These are phyloP conservation scores for Aureobasidium sp. DNA, from an alignment of 2,329 filamentous ascomycete genomes.

Conservation along the genomic window DNA sequence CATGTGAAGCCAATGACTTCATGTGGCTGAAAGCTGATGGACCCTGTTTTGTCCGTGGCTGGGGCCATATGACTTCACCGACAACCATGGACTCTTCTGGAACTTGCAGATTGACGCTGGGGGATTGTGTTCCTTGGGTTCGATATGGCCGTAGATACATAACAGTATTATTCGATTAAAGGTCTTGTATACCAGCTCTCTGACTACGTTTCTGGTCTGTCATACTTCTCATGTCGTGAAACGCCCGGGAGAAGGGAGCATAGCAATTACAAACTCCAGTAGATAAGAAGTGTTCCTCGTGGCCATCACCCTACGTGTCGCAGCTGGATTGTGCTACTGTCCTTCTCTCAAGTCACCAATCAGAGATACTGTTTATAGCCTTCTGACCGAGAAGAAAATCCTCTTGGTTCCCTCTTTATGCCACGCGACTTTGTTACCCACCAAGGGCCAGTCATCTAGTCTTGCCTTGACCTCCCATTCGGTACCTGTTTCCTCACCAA, in stretches of 20 bases:
- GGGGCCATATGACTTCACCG: slow-evolving; percentile 11
- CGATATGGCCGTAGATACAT: neutral
- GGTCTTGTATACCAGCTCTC: neutral
- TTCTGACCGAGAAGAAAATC: slow-evolving; percentile 13
- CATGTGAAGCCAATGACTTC: slow-evolving; percentile 13
- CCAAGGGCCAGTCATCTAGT: slow-evolving; percentile 18
- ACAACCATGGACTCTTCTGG: neutral
- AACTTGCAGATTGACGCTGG: neutral
- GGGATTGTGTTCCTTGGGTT: too few relatives aligned
- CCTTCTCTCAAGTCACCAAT: neutral
- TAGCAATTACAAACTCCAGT: too few relatives aligned
- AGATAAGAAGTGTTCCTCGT: neutral
- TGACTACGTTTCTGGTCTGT: too few relatives aligned
- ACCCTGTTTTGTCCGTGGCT: slow-evolving; percentile 11
- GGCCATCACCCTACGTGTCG: neutral
- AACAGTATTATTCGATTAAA: neutral
- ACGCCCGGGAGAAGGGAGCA: too few relatives aligned
- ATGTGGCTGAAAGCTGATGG: neutral
- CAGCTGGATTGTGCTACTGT: neutral
- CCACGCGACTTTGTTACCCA: neutral
- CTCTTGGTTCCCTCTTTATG: slow-evolving; percentile 14
- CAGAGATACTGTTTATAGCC: neutral
- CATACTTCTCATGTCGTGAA: too few relatives aligned
- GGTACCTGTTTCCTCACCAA: slow-evolving; percentile 32
- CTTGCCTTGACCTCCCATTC: slow-evolving; percentile 30